Conservation (phyloP, 805 yeast genomes). For the Grigorovia yakushimaensis region DNA sequence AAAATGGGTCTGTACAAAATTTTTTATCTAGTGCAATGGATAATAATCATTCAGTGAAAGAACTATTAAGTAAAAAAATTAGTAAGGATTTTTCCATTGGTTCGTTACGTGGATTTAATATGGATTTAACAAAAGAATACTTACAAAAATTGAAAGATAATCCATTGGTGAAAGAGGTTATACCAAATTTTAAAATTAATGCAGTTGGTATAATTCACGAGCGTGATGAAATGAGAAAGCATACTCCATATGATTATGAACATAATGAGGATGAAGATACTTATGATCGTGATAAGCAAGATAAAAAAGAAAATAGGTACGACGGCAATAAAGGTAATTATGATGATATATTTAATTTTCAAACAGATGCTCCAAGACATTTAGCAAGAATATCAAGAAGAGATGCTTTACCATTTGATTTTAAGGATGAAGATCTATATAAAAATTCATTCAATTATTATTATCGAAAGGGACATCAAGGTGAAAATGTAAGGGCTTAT, state of each 20-base stretch:
- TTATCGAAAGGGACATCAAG: conserved; percentile 39
- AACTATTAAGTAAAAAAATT: conserved; percentile 40
- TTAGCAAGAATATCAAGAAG: conserved; percentile 53
- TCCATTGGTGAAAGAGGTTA: conserved; percentile 58
- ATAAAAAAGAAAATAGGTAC: conserved; percentile 4
- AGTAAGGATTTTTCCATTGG: conserved; percentile 55
- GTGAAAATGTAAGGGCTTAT: conserved; percentile 60
- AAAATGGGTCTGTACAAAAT: conserved; percentile 38
- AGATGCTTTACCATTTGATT: conserved; percentile 26
- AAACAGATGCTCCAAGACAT: conserved; percentile 52
- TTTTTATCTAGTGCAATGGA: conserved; percentile 38
- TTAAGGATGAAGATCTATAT: conserved; percentile 9
- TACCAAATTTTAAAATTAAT: conserved; percentile 53
- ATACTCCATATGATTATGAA: conserved; percentile 9
- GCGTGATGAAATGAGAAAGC: conserved; percentile 3
- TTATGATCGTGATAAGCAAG: conserved; percentile 7
- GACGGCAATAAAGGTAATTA: not conserved
- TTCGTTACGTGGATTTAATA: conserved; percentile 59
- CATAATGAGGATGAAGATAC: conserved; percentile 4
- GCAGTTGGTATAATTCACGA: conserved; percentile 35
- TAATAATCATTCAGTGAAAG: conserved; percentile 19
- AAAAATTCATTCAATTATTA: conserved; percentile 33
- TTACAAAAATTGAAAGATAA: conserved; percentile 40
- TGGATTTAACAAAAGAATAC: conserved; percentile 43
- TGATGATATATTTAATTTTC: conserved; percentile 18